Conservation (phyloP, 139 green algal genomes). For the Chlamydomonas sp. region DNA sequence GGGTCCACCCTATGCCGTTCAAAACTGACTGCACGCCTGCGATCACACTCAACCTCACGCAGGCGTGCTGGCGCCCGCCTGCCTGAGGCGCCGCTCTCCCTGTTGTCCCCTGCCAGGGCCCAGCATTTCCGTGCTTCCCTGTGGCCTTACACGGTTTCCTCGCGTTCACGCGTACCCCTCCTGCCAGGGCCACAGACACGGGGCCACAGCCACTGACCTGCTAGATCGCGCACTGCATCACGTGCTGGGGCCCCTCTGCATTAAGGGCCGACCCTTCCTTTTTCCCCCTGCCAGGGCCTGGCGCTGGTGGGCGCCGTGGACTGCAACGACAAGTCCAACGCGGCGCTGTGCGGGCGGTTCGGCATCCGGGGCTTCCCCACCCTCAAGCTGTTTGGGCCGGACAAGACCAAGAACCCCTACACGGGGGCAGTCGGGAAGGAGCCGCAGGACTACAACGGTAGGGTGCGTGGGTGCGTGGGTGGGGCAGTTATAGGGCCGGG, state of each 20-base stretch:
- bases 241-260: background rate
- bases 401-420: constrained; percentile 35
- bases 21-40: background rate
- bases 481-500: background rate
- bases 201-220: too few relatives aligned
- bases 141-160: background rate
- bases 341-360: constrained; percentile 41
- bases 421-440: constrained; percentile 42
- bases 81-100: too few relatives aligned
- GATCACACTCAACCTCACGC: too few relatives aligned
- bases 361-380: constrained; percentile 55
- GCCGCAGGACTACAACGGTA: constrained; percentile 14
- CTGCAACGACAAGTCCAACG: constrained; percentile 46
- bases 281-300: constrained; percentile 25
- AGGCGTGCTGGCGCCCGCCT: too few relatives aligned
- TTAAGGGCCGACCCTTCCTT: background rate
- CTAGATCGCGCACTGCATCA: too few relatives aligned
- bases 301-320: constrained; percentile 52
- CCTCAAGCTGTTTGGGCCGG: constrained; percentile 47
- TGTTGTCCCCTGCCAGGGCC: too few relatives aligned
- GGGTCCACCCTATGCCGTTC: background rate
- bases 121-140: background rate
- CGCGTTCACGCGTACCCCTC: background rate
- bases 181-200: too few relatives aligned
- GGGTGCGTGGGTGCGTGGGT: background rate